Conservation (phyloP, 768 basidiomycete genomes). For the Kwoniella pini region DNA sequence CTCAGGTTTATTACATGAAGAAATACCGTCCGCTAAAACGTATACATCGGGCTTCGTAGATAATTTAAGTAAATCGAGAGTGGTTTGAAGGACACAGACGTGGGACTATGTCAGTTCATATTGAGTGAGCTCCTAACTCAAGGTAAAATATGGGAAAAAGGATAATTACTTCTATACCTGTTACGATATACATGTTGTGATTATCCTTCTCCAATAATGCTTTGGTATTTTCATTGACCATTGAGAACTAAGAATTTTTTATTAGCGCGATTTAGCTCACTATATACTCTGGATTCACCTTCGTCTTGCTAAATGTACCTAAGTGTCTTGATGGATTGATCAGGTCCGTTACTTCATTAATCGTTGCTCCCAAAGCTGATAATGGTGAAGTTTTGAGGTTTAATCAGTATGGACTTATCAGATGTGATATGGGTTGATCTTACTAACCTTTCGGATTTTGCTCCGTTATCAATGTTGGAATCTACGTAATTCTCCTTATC, state of each 20-base stretch:
- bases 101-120: too few species aligned
- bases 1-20: slow-evolving; percentile 77
- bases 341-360: slow-evolving; percentile 63
- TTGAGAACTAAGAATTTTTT: slow-evolving; percentile 80
- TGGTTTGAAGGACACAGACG: slow-evolving; percentile 83
- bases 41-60: slow-evolving; percentile 59
- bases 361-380: slow-evolving; percentile 69
- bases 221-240: slow-evolving; percentile 71
- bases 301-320: slow-evolving; percentile 65
- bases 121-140: too few species aligned
- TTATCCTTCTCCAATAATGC: slow-evolving; percentile 59
- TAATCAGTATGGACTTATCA: not conserved
- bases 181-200: slow-evolving; percentile 67
- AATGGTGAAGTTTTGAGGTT: not conserved
- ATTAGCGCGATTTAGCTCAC: too few species aligned
- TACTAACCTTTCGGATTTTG: slow-evolving; percentile 74
- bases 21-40: slow-evolving; percentile 79
- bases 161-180: slow-evolving; percentile 76
- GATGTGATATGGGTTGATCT: not conserved
- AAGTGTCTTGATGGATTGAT: slow-evolving; percentile 31
- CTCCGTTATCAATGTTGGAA: slow-evolving; percentile 77
- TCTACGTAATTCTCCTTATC: slow-evolving; percentile 62
- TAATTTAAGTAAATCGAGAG: slow-evolving; percentile 62
- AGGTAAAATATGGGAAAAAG: not conserved
- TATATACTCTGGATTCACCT: slow-evolving; percentile 8